Percentiles rank a stretch among this genome's conserved stretches.
These are phyloP conservation scores for Starmerella vaccinii DNA, from an alignment of 805 yeast genomes.

Conservation along the genomic window DNA sequence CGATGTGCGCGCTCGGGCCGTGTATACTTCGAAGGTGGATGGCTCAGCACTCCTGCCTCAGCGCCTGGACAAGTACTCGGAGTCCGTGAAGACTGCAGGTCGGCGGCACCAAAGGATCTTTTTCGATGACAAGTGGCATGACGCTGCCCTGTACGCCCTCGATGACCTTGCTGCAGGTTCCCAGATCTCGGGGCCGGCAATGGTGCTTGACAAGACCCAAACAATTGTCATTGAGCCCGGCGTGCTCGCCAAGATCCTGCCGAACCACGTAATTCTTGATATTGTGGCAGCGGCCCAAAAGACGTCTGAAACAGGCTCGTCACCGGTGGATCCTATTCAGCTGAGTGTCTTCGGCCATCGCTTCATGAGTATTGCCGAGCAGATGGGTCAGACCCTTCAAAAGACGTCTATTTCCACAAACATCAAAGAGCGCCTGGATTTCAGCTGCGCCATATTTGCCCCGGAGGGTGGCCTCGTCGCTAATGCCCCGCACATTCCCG, in stretches of 20 bases:
- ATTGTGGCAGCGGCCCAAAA: constrained; percentile 6
- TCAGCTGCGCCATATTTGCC: constrained; percentile 75
- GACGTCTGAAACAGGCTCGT: background rate
- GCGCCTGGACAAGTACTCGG: background rate
- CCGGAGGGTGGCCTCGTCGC: constrained; percentile 71
- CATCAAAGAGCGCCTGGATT: constrained; percentile 73
- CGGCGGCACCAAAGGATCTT: constrained; percentile 38
- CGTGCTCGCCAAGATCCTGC: constrained; percentile 45
- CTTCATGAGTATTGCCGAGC: constrained; percentile 85
- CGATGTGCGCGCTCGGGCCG: constrained; percentile 63
- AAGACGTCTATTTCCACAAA: constrained; percentile 74
- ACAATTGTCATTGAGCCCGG: constrained; percentile 64
- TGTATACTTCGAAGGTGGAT: constrained; percentile 6
- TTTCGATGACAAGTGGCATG: constrained; percentile 43
- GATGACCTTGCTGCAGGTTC: constrained; percentile 47
- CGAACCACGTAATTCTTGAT: constrained; percentile 51
- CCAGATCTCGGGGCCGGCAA: constrained; percentile 56
- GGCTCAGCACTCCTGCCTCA: constrained; percentile 9
- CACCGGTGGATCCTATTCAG: constrained; percentile 52
- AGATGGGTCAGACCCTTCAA: constrained; percentile 72
- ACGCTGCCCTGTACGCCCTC: constrained; percentile 48
- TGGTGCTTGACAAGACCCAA: constrained; percentile 71
- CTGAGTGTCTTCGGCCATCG: constrained; percentile 72
- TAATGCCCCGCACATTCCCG: constrained; percentile 83
- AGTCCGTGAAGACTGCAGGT: background rate